A percentile compares a stretch with the other conserved stretches of the same genome.
These are phyloP conservation scores for Aspergillus heteromorphus DNA, from an alignment of 495 filamentous ascomycete genomes.

Conservation along the genomic window DNA sequence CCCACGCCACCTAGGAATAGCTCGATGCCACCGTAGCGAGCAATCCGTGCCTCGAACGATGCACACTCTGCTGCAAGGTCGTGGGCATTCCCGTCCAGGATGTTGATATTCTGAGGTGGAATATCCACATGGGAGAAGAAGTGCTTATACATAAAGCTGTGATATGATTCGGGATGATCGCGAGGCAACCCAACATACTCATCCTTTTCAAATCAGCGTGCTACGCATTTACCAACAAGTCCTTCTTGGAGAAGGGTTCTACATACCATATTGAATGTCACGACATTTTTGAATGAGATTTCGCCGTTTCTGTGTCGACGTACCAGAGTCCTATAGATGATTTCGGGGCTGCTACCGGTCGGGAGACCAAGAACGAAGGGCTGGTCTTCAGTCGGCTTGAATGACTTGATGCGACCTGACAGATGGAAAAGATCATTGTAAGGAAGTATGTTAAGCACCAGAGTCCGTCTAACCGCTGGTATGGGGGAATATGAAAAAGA, in stretches of 20 bases:
- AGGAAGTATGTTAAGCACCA: not conserved
- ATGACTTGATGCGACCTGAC: slow-evolving; percentile 60
- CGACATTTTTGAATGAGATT: slow-evolving; percentile 80
- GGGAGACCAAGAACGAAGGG: slow-evolving; percentile 82
- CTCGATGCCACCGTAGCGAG: slow-evolving; percentile 70
- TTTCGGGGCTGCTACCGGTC: slow-evolving; percentile 73
- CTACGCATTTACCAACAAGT: not conserved
- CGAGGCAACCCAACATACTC: slow-evolving; percentile 80
- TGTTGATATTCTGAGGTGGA: slow-evolving; percentile 72
- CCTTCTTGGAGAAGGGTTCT: not conserved
- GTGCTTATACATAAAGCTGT: slow-evolving; percentile 87
- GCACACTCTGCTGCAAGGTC: slow-evolving; percentile 74
- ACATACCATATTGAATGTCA: slow-evolving; percentile 86
- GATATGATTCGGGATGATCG: slow-evolving; percentile 79
- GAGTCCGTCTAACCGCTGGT: not conserved
- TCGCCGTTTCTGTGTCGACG: slow-evolving; percentile 69
- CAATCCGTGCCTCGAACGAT: slow-evolving; percentile 74
- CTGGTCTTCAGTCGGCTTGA: slow-evolving; percentile 60
- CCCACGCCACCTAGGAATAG: slow-evolving; percentile 83
- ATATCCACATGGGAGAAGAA: slow-evolving; percentile 88
- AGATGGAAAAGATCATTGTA: not conserved
- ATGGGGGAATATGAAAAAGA: not conserved
- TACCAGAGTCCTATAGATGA: slow-evolving; percentile 73
- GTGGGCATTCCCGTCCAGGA: slow-evolving; percentile 75
- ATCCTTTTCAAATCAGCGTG: slow-evolving; percentile 48